Percentiles rank a stretch among this genome's conserved stretches.
Conservation (phyloP, 805 yeast genomes). For the Ogataea sp. region DNA sequence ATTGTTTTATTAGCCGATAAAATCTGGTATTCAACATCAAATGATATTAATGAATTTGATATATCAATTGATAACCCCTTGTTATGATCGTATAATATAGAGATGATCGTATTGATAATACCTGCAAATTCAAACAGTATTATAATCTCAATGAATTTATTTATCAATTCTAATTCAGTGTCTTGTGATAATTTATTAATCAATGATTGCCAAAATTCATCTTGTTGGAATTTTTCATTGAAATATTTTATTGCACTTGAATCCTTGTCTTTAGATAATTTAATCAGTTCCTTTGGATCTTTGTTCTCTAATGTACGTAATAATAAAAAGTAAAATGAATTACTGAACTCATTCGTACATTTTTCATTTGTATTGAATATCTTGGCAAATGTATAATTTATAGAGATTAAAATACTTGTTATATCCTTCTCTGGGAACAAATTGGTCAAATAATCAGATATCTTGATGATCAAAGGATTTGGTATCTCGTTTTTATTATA, state of each 20-base stretch:
- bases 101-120: slow-evolving; percentile 12
- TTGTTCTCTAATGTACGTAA: slow-evolving; percentile 14
- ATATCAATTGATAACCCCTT: neutral
- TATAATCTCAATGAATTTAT: slow-evolving; percentile 8
- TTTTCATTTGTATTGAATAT: neutral
- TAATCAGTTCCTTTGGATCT: slow-evolving; percentile 9
- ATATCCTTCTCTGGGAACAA: neutral
- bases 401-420: neutral
- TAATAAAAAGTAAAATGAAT: slow-evolving; percentile 10
- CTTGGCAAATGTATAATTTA: neutral
- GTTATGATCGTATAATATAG: slow-evolving; percentile 2
- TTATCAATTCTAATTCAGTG: no score
- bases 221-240: slow-evolving; percentile 3
- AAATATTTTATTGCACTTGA: slow-evolving; percentile 9
- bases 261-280: slow-evolving; percentile 4
- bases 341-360: neutral
- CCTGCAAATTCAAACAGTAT: slow-evolving; percentile 19
- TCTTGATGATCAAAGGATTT: neutral
- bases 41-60: neutral
- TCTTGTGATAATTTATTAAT: slow-evolving; percentile 6
- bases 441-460: neutral
- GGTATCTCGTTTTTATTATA: neutral
- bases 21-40: neutral
- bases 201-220: slow-evolving; percentile 15
- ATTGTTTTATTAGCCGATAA: neutral